A percentile compares a stretch with the other conserved stretches of the same genome.
These are phyloP conservation scores for Uronychia binucleata DNA, from an alignment of 73 alveolate genomes.

Conservation along the genomic window DNA sequence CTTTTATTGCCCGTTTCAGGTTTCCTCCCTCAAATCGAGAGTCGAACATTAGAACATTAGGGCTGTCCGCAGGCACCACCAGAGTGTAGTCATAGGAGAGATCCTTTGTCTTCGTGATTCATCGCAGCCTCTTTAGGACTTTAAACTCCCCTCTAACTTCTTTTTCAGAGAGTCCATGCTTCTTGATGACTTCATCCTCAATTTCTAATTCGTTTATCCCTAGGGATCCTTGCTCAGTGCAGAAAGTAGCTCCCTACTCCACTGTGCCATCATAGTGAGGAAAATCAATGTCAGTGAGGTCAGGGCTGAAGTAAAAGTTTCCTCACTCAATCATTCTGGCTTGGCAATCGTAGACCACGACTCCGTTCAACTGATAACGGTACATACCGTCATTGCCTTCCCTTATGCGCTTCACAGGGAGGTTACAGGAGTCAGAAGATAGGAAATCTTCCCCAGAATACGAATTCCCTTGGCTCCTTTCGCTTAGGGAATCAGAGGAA, in stretches of 20 bases:
- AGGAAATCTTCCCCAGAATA: too few relatives aligned
- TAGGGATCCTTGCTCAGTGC: not conserved
- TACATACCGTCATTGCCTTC: not conserved
- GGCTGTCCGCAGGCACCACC: not conserved
- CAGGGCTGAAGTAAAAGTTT: not conserved
- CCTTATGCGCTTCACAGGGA: not conserved
- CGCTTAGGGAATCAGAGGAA: too few relatives aligned
- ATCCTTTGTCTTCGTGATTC: not conserved
- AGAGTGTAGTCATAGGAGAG: not conserved
- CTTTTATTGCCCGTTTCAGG: conserved; percentile 49
- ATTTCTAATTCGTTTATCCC: not conserved
- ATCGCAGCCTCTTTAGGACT: not conserved
- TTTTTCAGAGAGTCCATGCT: too few relatives aligned
- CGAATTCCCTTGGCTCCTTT: too few relatives aligned
- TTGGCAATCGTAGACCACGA: not conserved
- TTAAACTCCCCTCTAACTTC: not conserved
- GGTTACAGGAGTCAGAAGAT: not conserved
- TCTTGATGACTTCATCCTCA: not conserved
- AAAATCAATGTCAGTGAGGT: not conserved
- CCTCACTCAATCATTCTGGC: not conserved
- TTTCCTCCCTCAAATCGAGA: conserved; percentile 56
- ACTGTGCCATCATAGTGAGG: not conserved
- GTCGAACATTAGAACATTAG: conserved; percentile 22
- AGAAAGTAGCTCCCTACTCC: not conserved
- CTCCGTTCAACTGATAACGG: not conserved